Evolutionary conservation across 306 rosid species (phyloP), one percentile per base, ranked within the genome.

Genomic region (Cyclanthera cordifolia): DNA sequence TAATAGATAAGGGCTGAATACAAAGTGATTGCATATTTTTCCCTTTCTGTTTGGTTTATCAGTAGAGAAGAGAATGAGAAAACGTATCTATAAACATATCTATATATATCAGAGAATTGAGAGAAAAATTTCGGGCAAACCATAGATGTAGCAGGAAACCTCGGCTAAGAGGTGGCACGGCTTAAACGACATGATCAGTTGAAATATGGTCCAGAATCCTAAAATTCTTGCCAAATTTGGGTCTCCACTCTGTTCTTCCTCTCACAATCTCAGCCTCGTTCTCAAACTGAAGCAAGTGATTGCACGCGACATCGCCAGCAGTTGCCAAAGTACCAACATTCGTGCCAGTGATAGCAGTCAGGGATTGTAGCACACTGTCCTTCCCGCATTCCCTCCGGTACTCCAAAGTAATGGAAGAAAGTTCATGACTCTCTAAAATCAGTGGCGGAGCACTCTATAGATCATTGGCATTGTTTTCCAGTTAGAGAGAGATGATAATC

Each of bases 381-480:
- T 81, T 87, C 58, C 90, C 95, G 51, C 98, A 92, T 80, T 92
- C 98, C 85, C 96, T 85, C 85, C 98, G 82, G 58, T 92, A 92
- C 82, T 92, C 96, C 84, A 92, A 69, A 55, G 90, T 86, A 86
- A 93, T 52, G 32, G 88, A 25, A 27, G 80, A 73, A 19, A 93
- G 94, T 82, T 88, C 95, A 6, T 86, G 95, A 76, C 96, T 93
- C 88, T 93, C 99, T 84, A 90, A 63, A 74, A 93, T 87, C 46
- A 87, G 50, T 67, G 73, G 87, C 0, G 99, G 99, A 73, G 99
- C 95, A 83, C 99, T 90, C 99, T 93, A 85, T 54, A 12, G 46
- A 52, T 19, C 30, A 52, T 19, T 5, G n/a, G 12, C 28, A 27
- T 27, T 28, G 32, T 68, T 68, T 68, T 3, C 47, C 73, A 1